phyloP scores from a whole-genome alignment of 768 basidiomycete genomes.

The Boletus subcaerulescens region DNA sequence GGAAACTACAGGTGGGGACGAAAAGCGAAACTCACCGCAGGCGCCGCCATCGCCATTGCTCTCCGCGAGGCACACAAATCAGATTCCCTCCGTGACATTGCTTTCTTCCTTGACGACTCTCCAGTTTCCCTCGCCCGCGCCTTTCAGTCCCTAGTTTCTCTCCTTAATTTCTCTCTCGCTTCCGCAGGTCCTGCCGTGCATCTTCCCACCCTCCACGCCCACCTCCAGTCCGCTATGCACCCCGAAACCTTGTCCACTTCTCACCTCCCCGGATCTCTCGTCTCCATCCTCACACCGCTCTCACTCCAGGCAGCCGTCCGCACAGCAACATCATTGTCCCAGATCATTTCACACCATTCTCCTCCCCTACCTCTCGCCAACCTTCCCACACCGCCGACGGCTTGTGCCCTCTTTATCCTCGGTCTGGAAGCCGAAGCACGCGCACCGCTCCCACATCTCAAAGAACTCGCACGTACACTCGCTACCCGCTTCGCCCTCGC shows the following conservation, averaged over 20 bases:
- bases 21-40: slow-evolving; percentile 65
- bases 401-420: slow-evolving; percentile 68
- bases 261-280: slow-evolving; percentile 33
- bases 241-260: slow-evolving; percentile 26
- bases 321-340: slow-evolving; percentile 47
- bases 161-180: slow-evolving; percentile 52
- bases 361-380: slow-evolving; percentile 39
- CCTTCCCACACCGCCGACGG: slow-evolving; percentile 46
- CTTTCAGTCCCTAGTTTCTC: slow-evolving; percentile 48
- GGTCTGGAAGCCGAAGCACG: slow-evolving; percentile 67
- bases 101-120: slow-evolving; percentile 59
- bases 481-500: slow-evolving; percentile 49
- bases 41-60: slow-evolving; percentile 65
- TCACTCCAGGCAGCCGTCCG: slow-evolving; percentile 38
- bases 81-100: slow-evolving; percentile 66
- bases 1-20: slow-evolving; percentile 71
- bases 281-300: slow-evolving; percentile 38
- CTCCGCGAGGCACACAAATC: slow-evolving; percentile 69
- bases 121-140: slow-evolving; percentile 50
- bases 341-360: slow-evolving; percentile 38
- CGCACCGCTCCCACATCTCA: slow-evolving; percentile 48
- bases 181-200: slow-evolving; percentile 58
- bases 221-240: slow-evolving; percentile 43
- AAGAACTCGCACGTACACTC: slow-evolving; percentile 55
- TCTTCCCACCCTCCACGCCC: slow-evolving; percentile 53